Percentiles rank a stretch among this genome's conserved stretches.
Evolutionary conservation across 345 rosid species (phyloP).

Genomic region (Eucalyptus victrix): DNA sequence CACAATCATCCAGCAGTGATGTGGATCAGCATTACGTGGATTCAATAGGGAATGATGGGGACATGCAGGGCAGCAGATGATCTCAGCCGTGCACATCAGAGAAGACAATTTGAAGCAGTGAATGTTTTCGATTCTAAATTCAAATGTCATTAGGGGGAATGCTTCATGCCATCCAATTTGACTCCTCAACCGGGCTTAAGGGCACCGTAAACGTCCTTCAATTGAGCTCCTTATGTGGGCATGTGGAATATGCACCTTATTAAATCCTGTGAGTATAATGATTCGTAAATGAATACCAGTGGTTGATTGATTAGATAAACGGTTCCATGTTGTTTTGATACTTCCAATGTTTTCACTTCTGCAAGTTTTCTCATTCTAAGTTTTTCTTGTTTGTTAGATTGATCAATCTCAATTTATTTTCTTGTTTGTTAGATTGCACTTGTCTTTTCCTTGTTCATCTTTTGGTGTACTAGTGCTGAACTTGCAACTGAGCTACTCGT

Average conservation of each 20-base stretch:
- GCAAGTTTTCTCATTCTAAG: not conserved
- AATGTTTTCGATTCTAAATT: not conserved
- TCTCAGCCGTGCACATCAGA: not conserved
- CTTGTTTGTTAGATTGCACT: not conserved
- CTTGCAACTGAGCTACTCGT: not conserved
- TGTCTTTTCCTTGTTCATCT: not conserved
- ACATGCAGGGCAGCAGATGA: not conserved
- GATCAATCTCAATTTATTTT: not conserved
- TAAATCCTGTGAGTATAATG: conserved; percentile 57
- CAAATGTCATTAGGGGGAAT: not conserved
- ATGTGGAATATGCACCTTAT: conserved; percentile 56
- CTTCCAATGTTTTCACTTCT: not conserved
- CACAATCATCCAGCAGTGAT: not conserved
- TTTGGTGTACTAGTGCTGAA: not conserved
- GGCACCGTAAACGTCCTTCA: not conserved
- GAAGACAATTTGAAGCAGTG: not conserved
- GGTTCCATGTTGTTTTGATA: not conserved
- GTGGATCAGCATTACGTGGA: not conserved
- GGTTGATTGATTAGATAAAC: not conserved
- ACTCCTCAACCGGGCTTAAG: conserved; percentile 2
- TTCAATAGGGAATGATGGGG: conserved; percentile 2
- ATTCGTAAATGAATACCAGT: not conserved
- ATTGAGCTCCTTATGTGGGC: conserved; percentile 41
- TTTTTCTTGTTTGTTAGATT: not conserved
- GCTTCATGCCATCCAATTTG: conserved; percentile 2